Base-by-base conservation (phyloP, 208 protist genomes). In the Leishmania arabica region DNA sequence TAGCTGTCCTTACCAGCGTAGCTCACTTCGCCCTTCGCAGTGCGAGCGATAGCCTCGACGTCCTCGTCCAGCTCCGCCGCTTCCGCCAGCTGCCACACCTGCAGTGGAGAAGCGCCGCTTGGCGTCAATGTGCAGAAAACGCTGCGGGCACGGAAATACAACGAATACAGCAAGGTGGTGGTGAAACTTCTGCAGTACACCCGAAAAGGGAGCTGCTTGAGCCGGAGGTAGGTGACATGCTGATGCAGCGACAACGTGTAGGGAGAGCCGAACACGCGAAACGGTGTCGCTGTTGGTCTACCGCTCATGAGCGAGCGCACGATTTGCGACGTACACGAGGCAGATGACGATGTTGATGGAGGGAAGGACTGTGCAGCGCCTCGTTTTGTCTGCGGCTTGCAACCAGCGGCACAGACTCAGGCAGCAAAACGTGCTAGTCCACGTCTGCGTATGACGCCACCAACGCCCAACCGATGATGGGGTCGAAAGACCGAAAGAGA, bases 171-270 rank as follows among this genome's bases (percentile, higher is more conserved):
- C 4, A 92, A 56, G 4, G 93, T 95, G 49, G 93, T 93, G 40
- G 84, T 88, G 71, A 96, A 91, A 68, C 84, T 96, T 0, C 86
- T 86, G 86, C 95, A 98, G 87, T 98, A 96, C 13, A 97, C 87
- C 60, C 91, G 91, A 78, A 96, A 95, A 5, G 95, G 93, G 3
- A 95, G 80, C 62, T 90, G 88, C 79, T 96, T 95, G n/a, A 97
- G 79, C 7, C 93, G 92, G 11, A 98, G 84, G 78, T 96, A 97
- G 37, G 90, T 87, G 75, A 96, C 91, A 64, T 95, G 86, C 79
- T 98, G 95, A 54, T 97, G 95, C 40, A 95, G 74, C 19, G 68
- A 31, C 34, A 95, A 66, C 7, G 91, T 90, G 86, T 93, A 96
- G 0, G 95, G 95, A 3, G 91, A 92, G 34, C 93, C 95, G 51